These are phyloP conservation scores for Letharia lupina DNA, from an alignment of 495 filamentous ascomycete genomes.

Conservation along the genomic window DNA sequence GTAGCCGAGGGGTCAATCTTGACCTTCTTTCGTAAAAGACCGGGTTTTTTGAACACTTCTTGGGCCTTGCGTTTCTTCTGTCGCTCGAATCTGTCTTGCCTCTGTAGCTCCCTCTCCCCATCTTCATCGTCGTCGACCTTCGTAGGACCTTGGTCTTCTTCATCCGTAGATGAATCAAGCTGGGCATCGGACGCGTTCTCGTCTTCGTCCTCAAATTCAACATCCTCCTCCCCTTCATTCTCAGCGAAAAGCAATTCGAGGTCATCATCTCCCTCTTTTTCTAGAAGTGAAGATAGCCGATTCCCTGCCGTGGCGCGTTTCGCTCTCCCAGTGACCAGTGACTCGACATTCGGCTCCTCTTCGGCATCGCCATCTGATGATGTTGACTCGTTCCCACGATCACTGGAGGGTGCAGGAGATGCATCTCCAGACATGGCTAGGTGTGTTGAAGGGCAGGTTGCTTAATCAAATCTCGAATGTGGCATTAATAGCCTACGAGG, in stretches of 20 bases:
- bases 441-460: neutral
- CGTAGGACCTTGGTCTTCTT: constrained; percentile 65
- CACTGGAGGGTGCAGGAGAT: constrained; percentile 9
- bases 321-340: constrained; percentile 65
- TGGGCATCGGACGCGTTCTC: constrained; percentile 62
- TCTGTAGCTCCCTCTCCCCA: constrained; percentile 58
- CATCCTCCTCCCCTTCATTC: constrained; percentile 80
- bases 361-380: constrained; percentile 13
- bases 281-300: constrained; percentile 70
- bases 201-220: constrained; percentile 65
- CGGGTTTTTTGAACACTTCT: constrained; percentile 43
- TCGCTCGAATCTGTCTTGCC: constrained; percentile 41
- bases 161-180: constrained; percentile 75
- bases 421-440: constrained; percentile 10
- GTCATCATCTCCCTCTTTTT: constrained; percentile 68
- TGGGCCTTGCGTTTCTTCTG: constrained; percentile 69
- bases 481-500: neutral
- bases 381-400: constrained; percentile 10
- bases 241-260: constrained; percentile 76
- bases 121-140: constrained; percentile 49
- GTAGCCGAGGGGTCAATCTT: constrained; percentile 50
- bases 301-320: constrained; percentile 82
- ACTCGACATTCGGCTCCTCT: constrained; percentile 46
- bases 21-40: constrained; percentile 50
- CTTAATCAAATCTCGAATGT: neutral